A percentile compares a stretch with the other conserved stretches of the same genome.
Evolutionary conservation across 2,329 filamentous ascomycete species (phyloP).

Genomic region (Chalaropsis ovoidea): DNA sequence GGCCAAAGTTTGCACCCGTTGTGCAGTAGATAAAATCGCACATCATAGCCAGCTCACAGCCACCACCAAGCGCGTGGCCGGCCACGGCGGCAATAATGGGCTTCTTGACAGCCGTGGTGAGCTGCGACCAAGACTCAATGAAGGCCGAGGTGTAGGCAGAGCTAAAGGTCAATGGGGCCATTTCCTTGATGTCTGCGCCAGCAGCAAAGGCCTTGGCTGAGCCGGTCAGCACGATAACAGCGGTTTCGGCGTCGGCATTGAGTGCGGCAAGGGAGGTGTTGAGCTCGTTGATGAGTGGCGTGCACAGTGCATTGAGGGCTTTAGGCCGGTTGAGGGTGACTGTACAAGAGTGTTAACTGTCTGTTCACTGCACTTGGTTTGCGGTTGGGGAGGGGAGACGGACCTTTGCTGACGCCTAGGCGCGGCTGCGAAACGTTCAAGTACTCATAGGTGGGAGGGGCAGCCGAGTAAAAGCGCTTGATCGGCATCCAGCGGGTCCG

Average conservation of each 20-base stretch:
- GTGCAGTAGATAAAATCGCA: conserved; percentile 91
- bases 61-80: conserved; percentile 86
- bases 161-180: conserved; percentile 84
- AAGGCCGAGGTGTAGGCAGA: conserved; percentile 82
- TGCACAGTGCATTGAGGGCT: conserved; percentile 87
- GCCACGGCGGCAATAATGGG: conserved; percentile 91
- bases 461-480: conserved; percentile 16
- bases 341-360: conserved; percentile 33
- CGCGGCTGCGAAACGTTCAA: conserved; percentile 73
- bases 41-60: conserved; percentile 97
- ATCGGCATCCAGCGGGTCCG: background rate
- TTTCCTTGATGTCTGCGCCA: conserved; percentile 97
- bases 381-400: conserved; percentile 26
- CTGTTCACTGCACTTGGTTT: background rate
- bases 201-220: conserved; percentile 86
- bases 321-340: conserved; percentile 91
- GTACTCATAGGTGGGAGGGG: conserved; percentile 57
- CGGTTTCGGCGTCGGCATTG: conserved; percentile 58
- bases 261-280: conserved; percentile 65
- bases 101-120: conserved; percentile 78
- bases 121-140: conserved; percentile 86
- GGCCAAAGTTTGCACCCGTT: conserved; percentile 76
- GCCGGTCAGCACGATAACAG: conserved; percentile 76
- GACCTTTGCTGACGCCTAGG: conserved; percentile 85
- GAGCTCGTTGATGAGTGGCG: conserved; percentile 80